Evolutionary conservation across 2,329 filamentous ascomycete species (phyloP).

Genomic region (Chaetomiaceae sp.): DNA sequence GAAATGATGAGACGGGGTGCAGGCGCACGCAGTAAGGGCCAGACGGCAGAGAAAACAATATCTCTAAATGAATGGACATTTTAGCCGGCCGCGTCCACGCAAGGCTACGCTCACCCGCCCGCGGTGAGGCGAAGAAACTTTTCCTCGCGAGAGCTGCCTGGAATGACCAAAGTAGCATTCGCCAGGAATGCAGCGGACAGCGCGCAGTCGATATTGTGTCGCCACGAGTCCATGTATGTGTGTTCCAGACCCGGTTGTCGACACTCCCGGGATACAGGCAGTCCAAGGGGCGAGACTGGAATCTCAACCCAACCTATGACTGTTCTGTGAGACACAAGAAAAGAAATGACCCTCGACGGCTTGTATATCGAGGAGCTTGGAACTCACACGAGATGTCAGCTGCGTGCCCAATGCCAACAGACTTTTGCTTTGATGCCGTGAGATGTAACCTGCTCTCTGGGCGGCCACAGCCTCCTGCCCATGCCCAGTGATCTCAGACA

Average conservation of each 20-base stretch:
- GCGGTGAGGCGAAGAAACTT: neutral
- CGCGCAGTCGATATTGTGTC: neutral
- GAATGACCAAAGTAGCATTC: neutral
- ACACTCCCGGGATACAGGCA: neutral
- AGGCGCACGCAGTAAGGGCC: conserved; percentile 8
- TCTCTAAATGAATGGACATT: conserved; percentile 24
- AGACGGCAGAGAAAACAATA: conserved; percentile 21
- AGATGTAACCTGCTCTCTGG: too few species aligned
- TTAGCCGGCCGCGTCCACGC: conserved; percentile 23
- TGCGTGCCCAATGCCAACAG: too few species aligned
- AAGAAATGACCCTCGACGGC: too few species aligned
- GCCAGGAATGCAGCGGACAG: neutral
- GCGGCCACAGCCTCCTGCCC: too few species aligned
- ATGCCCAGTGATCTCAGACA: too few species aligned
- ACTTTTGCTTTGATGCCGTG: too few species aligned
- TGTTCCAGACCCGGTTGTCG: neutral
- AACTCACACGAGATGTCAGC: too few species aligned
- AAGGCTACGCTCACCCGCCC: neutral
- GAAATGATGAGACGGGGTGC: neutral
- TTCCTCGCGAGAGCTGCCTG: conserved; percentile 8
- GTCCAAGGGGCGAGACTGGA: neutral
- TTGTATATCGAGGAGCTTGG: too few species aligned
- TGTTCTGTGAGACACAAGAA: too few species aligned
- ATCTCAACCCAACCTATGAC: too few species aligned
- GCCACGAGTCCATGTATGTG: neutral